Evolutionary conservation across 208 protist genomes (phyloP).

Genomic region (Trypanosoma cruzi): DNA sequence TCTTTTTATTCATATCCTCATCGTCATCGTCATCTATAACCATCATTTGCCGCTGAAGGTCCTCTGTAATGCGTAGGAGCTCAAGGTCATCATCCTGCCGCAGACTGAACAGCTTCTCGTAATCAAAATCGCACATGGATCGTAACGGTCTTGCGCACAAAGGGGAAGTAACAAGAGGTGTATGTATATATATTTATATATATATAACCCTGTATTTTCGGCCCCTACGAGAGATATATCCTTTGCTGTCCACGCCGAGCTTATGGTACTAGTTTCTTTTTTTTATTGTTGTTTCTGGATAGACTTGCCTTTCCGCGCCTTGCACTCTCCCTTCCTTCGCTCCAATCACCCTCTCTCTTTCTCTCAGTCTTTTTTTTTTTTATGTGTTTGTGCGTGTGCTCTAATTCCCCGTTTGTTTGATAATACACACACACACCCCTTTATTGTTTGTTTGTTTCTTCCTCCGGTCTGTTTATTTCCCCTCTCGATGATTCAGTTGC

Average conservation of each 20-base stretch:
- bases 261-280: too few relatives aligned
- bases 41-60: conserved; percentile 16
- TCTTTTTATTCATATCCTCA: conserved; percentile 2
- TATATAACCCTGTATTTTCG: too few relatives aligned
- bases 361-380: not conserved
- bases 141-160: not conserved
- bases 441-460: too few relatives aligned
- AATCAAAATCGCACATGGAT: conserved; percentile 25
- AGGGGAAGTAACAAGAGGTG: not conserved
- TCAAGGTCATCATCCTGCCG: conserved; percentile 4
- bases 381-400: not conserved
- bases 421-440: too few relatives aligned
- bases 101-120: conserved; percentile 15
- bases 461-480: too few relatives aligned
- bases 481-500: too few relatives aligned
- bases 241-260: too few relatives aligned
- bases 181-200: too few relatives aligned
- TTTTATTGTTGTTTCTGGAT: too few relatives aligned
- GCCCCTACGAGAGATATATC: too few relatives aligned
- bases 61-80: conserved; percentile 8
- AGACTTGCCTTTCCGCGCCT: not conserved
- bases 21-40: conserved; percentile 18
- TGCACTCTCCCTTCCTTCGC: not conserved
- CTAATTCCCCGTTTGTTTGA: too few relatives aligned
- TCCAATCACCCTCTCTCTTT: not conserved